Evolutionary conservation across 2,329 filamentous ascomycete genomes (phyloP), one percentile per base, ranked within the genome.

Genomic region (Pseudogymnoascus sp.): DNA sequence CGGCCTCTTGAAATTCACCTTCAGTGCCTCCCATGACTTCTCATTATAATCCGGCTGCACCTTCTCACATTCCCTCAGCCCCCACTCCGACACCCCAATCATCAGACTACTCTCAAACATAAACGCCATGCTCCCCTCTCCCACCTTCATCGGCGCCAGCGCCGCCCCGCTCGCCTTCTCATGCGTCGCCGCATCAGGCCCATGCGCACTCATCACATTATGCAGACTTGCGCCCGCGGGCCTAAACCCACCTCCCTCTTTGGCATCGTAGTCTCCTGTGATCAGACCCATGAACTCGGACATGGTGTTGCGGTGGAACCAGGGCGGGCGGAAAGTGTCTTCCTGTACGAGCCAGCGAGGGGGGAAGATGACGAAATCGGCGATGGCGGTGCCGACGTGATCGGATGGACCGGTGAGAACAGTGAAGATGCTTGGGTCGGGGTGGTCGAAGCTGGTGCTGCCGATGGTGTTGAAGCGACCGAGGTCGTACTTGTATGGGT

Each of bases 401-500:
- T 82, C 77, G 2, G 83, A 83, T 3, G 80, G 81, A 0, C 82
- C 84, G 0, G 85, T 84, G 16, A 88, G 76, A 2, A 88, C 85
- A 31, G 84, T 91, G 76, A 88, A 93, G 73, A 93, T 91, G 66
- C 83, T 87, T 0, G 89, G 89, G 71, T 93, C 89, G 0, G 88
- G 88, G 71, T 93, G 89, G 73, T 93, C 89, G 71, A 84, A 90
- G 6, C 85, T 88, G 67, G 90, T 85, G 62, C 81, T 85, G 18
- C 89, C 89, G 49, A 93, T 86, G 46, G 84, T 85, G 76, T 88
- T 89, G 80, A 91, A 93, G 34, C 88, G 84, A 25, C 87, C 88
- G 0, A 93, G 81, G 69, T 92, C 89, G 77, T 93, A 93, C 76
- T 93, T 93, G 81, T 86, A 91, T 0, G 89, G 89, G 65, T 88